Base-by-base conservation (phyloP, 2,329 filamentous ascomycete species). In the Penicillium concentricum region DNA sequence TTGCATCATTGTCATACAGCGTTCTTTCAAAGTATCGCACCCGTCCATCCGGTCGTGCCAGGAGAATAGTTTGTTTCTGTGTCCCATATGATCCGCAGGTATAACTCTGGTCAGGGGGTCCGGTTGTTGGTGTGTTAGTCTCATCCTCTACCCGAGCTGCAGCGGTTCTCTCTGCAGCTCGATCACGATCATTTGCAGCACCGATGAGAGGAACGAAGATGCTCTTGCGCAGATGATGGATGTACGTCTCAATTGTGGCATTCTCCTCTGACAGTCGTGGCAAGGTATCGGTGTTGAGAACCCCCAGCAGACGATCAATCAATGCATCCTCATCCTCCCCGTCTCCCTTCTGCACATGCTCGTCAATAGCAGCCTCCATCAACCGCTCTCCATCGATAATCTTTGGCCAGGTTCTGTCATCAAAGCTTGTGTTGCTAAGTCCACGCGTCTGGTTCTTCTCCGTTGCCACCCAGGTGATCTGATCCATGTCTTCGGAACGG, bases 21-120 rank as follows among this genome's bases (percentile, higher is more conserved):
- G 84, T 87, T 54, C 85, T 76, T 69, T 88, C 86, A 34, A 87
- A 77, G 64, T 84, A 88, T n/a, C 79, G 82, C 35, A 86, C 79
- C 51, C 78, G 77, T 2, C 84, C 84, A n/a, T 79, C 66, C 30
- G 73, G 72, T 63, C 81, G 76, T 20, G 86, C 83, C 15, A 88
- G 70, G 2, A 88, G 74, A 8, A 88, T 73, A 1, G 83, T 85
- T 67, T 88, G 85, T 70, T 85, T 85, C 67, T 86, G 83, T 2
- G 86, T 88, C 0, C 85, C 86, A 67, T 88, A 88, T 8, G 80
- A 72, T 0, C 82, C 82, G 54, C 74, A 76, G 48, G 72, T 61
- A 67, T 81, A 73, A 28, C 62, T 65, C 37, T 62, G 61, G 26
- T 66, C 64, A 30, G 66, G 54, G 62, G 72, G 61, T 66, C 68